phyloP scores from a whole-genome alignment of 108 stramenopile genomes.

The Nannochloropsis salina region DNA sequence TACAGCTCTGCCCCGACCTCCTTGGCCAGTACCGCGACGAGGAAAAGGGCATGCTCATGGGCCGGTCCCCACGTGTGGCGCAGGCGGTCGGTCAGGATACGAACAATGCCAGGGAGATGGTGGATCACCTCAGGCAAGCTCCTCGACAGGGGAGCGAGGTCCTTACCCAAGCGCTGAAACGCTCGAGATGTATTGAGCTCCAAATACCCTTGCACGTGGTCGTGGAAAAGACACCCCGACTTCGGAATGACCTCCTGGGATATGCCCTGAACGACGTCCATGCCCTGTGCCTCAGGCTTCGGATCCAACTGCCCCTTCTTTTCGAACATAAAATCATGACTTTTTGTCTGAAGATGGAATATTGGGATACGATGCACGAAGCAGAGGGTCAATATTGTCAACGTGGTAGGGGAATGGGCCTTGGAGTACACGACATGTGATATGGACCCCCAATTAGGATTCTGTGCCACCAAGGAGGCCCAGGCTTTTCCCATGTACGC shows the following conservation, averaged over 20 bases:
- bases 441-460: too few relatives aligned
- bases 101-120: constrained; percentile 12
- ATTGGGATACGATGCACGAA: too few relatives aligned
- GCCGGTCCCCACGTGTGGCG: not conserved
- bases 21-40: not conserved
- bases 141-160: not conserved
- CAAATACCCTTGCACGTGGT: not conserved
- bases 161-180: not conserved
- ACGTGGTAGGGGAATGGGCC: too few relatives aligned
- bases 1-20: not conserved
- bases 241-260: not conserved
- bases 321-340: not conserved
- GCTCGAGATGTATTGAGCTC: not conserved
- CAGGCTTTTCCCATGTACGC: too few relatives aligned
- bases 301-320: not conserved
- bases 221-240: not conserved
- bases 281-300: not conserved
- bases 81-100: not conserved
- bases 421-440: too few relatives aligned
- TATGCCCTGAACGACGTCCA: not conserved
- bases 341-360: not conserved
- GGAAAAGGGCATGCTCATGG: not conserved
- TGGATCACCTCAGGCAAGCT: not conserved
- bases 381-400: too few relatives aligned
- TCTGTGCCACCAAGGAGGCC: too few relatives aligned